phyloP scores from a whole-genome alignment of 1,139 yeast species.

The Candida dubliniensis region DNA sequence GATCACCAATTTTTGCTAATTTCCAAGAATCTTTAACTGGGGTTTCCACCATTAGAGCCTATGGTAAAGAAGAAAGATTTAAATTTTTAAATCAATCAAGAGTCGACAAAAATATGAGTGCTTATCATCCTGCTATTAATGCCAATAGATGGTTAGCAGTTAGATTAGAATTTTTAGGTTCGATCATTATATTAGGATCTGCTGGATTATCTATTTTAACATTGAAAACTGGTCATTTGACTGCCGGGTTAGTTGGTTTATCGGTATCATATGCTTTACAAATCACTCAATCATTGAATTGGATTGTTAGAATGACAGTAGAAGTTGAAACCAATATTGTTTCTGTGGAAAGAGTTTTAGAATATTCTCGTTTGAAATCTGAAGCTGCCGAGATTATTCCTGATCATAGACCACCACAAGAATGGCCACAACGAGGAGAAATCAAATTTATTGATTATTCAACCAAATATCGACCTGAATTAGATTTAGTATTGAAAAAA shows the following conservation, averaged over 20 bases:
- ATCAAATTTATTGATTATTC: slow-evolving; percentile 74
- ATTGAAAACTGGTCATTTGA: slow-evolving; percentile 62
- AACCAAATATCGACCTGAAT: slow-evolving; percentile 80
- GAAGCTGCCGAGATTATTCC: slow-evolving; percentile 84
- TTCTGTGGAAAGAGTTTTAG: slow-evolving; percentile 91
- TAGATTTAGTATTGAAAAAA: slow-evolving; percentile 76
- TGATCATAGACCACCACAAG: slow-evolving; percentile 61
- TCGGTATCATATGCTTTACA: slow-evolving; percentile 91
- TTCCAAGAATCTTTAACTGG: slow-evolving; percentile 95
- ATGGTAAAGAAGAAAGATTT: slow-evolving; percentile 73
- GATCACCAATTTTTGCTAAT: slow-evolving; percentile 93
- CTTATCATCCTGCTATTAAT: slow-evolving; percentile 89
- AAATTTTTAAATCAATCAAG: slow-evolving; percentile 70
- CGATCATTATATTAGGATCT: slow-evolving; percentile 80
- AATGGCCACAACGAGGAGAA: slow-evolving; percentile 82
- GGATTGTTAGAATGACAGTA: slow-evolving; percentile 98
- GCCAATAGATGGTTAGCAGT: slow-evolving; percentile 98
- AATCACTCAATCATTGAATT: slow-evolving; percentile 87
- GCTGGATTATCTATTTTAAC: slow-evolving; percentile 78
- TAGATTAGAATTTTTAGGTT: slow-evolving; percentile 86
- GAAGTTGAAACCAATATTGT: slow-evolving; percentile 97
- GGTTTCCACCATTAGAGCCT: slow-evolving; percentile 87
- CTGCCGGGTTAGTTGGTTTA: slow-evolving; percentile 91
- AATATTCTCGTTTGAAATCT: slow-evolving; percentile 69
- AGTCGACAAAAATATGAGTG: slow-evolving; percentile 83